Evolutionary conservation across 306 rosid species (phyloP), one percentile per base, ranked within the genome.

Genomic region (Fragaria vesca): DNA sequence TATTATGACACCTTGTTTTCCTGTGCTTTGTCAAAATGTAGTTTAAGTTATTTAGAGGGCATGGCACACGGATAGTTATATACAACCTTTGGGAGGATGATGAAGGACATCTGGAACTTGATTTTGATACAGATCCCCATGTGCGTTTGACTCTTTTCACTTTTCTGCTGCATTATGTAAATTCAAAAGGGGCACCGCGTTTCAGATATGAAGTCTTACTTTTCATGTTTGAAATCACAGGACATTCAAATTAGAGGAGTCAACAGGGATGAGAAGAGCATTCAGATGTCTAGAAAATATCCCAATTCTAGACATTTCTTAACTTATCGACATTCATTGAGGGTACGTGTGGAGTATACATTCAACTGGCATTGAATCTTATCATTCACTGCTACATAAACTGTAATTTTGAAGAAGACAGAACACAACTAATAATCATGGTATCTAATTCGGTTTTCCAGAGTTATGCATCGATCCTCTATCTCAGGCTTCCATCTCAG

Each of bases 81-180:
- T 95, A 91, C 83, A 95, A 91, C 75, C 97, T 92, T 61, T 95
- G 98, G 98, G 97, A 95, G 86, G 97, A 91, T 70, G 98, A 92
- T 76, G 92, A 91, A 83, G 98, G 92, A 69, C 93, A 83, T 74
- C 86, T 92, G 85, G 98, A 95, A 66, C 97, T 95, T 69, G 97
- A 91, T 89, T 95, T 95, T 65, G 91, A 91, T 80, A 81, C 80
- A 18, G 97, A 95, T 74, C 87, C 85, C 21, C 90, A 88, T 82
- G 97, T 94, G 85, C 87, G 89, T 52, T 54, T 70, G 57, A 1
- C 52, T 32, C 55, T 40, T 24, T 48, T 42, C 52, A 55, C 18
- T 24, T 13, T n/a, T 71, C 4, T 4, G 52, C 45, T 36, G 34
- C n/a, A 43, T 10, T 43, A 42, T 55, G 21, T 3, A 28, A 54